Evolutionary conservation across 495 filamentous ascomycete genomes (phyloP).

Genomic region (Penicillium cataractarum): DNA sequence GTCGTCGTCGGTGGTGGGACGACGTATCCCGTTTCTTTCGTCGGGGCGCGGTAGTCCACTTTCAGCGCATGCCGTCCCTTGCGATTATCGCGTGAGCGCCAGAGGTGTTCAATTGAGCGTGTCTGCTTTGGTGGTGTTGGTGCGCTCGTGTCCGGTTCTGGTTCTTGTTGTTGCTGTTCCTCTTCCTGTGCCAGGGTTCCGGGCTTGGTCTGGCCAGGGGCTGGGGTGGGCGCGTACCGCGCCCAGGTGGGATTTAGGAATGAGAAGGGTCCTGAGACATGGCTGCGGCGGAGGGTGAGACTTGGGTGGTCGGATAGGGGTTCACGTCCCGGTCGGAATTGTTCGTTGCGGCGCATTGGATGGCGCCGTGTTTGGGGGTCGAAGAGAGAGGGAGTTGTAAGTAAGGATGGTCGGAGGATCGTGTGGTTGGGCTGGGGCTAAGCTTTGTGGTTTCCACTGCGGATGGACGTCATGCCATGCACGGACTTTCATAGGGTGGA

Average conservation of each 20-base stretch:
- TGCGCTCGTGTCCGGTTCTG: background rate
- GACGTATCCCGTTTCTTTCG: slow-evolving; percentile 29
- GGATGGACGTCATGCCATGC: slow-evolving; percentile 7
- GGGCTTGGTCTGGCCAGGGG: background rate
- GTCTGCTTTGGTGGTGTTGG: slow-evolving; percentile 13
- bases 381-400: background rate
- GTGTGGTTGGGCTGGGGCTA: background rate
- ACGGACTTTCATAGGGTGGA: background rate
- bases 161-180: background rate
- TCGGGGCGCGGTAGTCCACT: slow-evolving; percentile 38
- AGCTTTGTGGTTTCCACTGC: slow-evolving; percentile 10
- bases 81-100: slow-evolving; percentile 71
- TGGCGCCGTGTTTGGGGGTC: background rate
- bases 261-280: slow-evolving; percentile 26
- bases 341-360: slow-evolving; percentile 24
- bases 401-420: too few species aligned
- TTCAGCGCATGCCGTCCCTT: slow-evolving; percentile 67
- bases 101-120: slow-evolving; percentile 43
- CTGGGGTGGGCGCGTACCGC: slow-evolving; percentile 11
- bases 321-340: slow-evolving; percentile 24
- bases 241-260: slow-evolving; percentile 33
- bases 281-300: slow-evolving; percentile 14
- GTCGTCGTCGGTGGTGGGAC: slow-evolving; percentile 51
- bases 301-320: slow-evolving; percentile 19
- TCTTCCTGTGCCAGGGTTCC: background rate